These are phyloP conservation scores for Fonsecaea pedrosoi DNA, from an alignment of 2,329 filamentous ascomycete species.

Conservation along the genomic window DNA sequence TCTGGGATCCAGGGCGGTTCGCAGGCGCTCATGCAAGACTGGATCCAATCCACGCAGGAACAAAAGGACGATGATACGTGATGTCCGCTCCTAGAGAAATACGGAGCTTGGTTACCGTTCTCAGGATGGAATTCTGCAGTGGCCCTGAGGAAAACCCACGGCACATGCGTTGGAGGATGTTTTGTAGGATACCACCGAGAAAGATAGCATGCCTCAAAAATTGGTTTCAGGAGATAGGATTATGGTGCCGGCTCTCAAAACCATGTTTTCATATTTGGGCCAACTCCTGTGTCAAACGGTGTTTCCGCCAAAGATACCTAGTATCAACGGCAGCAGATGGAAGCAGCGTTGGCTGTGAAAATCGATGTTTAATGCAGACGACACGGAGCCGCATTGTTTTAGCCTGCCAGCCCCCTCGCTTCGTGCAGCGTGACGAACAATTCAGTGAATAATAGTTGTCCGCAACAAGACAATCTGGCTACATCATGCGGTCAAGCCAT, in stretches of 20 bases:
- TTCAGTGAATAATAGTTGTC: background rate
- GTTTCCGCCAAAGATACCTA: background rate
- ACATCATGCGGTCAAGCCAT: background rate
- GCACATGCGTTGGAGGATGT: background rate
- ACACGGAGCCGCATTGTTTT: background rate
- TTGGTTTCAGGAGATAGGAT: background rate
- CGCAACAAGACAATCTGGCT: background rate
- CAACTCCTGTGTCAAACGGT: background rate
- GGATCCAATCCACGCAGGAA: slow-evolving; percentile 78
- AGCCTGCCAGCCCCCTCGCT: background rate
- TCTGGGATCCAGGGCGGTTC: slow-evolving; percentile 54
- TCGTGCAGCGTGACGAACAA: background rate
- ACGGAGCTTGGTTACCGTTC: background rate
- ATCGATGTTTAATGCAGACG: background rate
- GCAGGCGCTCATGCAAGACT: slow-evolving; percentile 80
- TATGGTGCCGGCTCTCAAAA: background rate
- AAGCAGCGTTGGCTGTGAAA: background rate
- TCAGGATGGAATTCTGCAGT: slow-evolving; percentile 3
- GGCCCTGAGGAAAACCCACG: background rate
- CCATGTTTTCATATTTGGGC: background rate
- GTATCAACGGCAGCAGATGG: background rate
- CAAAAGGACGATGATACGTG: slow-evolving; percentile 45
- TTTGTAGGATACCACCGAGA: background rate
- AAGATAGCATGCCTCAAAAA: background rate
- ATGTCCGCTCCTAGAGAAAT: background rate